Evolutionary conservation across 345 rosid species (phyloP).

Genomic region (Clausena lansium): DNA sequence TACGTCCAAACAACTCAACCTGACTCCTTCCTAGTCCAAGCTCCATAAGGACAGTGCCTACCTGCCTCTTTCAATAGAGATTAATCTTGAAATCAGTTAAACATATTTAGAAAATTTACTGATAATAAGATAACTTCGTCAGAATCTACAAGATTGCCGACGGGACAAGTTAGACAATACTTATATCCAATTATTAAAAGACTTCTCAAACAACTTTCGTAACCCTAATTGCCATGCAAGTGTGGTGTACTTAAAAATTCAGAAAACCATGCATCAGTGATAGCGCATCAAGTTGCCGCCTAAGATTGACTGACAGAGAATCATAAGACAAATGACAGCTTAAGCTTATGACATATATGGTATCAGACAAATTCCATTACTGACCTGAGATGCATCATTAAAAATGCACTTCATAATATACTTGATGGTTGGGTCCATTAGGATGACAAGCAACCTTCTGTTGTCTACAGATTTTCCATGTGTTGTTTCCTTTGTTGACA

Average conservation of each 20-base stretch:
- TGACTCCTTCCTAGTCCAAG: slow-evolving; percentile 64
- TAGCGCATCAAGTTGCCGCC: neutral
- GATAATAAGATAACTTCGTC: neutral
- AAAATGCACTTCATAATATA: slow-evolving; percentile 66
- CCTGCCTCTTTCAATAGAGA: slow-evolving; percentile 43
- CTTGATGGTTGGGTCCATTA: slow-evolving; percentile 84
- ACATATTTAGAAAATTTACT: neutral
- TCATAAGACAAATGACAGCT: slow-evolving; percentile 4
- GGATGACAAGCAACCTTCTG: slow-evolving; percentile 49
- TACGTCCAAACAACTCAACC: slow-evolving; percentile 33
- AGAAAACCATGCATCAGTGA: neutral
- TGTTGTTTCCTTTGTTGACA: slow-evolving; percentile 37
- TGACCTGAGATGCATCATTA: slow-evolving; percentile 64
- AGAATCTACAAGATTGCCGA: neutral
- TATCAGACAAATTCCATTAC: slow-evolving; percentile 24
- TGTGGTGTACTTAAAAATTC: neutral
- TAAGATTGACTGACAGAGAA: slow-evolving; percentile 12
- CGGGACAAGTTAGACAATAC: neutral
- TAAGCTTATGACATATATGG: neutral
- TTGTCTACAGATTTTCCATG: slow-evolving; percentile 39
- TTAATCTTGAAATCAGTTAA: slow-evolving; percentile 18
- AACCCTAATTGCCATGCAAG: neutral
- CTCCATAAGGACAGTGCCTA: slow-evolving; percentile 46
- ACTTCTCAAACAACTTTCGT: slow-evolving; percentile 10
- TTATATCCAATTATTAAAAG: neutral